Conservation (phyloP, 768 basidiomycete genomes). For the Mycena rebaudengoi region DNA sequence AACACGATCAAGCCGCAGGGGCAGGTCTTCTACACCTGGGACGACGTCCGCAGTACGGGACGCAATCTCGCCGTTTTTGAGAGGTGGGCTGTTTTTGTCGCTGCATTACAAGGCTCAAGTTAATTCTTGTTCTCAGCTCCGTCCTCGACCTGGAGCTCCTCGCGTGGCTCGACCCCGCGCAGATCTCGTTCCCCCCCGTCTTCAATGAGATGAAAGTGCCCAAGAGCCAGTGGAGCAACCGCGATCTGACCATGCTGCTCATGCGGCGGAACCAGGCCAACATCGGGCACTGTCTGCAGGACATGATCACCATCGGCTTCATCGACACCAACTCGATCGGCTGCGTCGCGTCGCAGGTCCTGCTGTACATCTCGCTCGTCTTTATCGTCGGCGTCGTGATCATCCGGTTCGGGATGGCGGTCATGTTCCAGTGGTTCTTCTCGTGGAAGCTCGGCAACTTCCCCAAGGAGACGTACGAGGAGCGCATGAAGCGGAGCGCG, state of each 20-base stretch:
- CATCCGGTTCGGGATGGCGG: slow-evolving; percentile 96
- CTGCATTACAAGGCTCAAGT: too few relatives aligned
- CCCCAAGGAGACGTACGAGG: slow-evolving; percentile 90
- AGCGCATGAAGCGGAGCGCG: slow-evolving; percentile 86
- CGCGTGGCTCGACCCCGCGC: slow-evolving; percentile 80
- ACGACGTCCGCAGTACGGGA: slow-evolving; percentile 70
- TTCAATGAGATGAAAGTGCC: slow-evolving; percentile 80
- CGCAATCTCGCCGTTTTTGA: slow-evolving; percentile 95
- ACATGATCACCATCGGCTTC: slow-evolving; percentile 89
- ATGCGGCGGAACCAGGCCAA: slow-evolving; percentile 73
- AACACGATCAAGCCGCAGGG: slow-evolving; percentile 65
- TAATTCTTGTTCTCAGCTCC: too few relatives aligned
- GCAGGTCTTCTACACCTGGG: slow-evolving; percentile 95
- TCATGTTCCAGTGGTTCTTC: slow-evolving; percentile 97
- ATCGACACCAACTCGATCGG: slow-evolving; percentile 95
- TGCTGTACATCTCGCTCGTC: slow-evolving; percentile 92
- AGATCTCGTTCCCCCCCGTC: slow-evolving; percentile 84
- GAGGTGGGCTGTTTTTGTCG: slow-evolving; percentile 64
- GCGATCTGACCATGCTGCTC: slow-evolving; percentile 89
- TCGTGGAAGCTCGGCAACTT: slow-evolving; percentile 96
- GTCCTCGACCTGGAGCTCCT: slow-evolving; percentile 92
- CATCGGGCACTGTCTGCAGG: slow-evolving; percentile 84
- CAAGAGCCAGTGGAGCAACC: slow-evolving; percentile 79
- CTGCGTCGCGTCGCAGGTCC: slow-evolving; percentile 91
- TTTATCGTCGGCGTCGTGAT: slow-evolving; percentile 98